phyloP scores from a whole-genome alignment of 331 rosid genomes.

The Malus hybrid region DNA sequence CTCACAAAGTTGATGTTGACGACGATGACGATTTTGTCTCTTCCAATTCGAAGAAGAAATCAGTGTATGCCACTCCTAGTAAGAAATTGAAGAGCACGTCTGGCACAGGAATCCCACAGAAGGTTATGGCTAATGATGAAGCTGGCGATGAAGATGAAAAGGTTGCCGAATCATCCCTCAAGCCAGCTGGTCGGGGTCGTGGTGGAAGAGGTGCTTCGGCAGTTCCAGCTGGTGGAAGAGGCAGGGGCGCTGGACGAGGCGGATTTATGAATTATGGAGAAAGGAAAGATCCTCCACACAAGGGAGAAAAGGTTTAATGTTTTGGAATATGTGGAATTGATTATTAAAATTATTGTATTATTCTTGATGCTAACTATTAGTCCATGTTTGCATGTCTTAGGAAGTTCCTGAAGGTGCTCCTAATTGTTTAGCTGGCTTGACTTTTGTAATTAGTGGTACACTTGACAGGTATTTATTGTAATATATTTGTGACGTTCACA shows the following conservation, averaged over 20 bases:
- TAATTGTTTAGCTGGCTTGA: constrained; percentile 70
- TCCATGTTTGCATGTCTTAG: constrained; percentile 41
- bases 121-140: constrained; percentile 38
- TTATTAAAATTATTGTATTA: background rate
- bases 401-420: constrained; percentile 96
- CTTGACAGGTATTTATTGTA: constrained; percentile 64
- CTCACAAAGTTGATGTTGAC: constrained; percentile 30
- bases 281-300: constrained; percentile 94
- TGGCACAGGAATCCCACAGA: constrained; percentile 48
- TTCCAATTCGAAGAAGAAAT: constrained; percentile 30
- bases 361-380: constrained; percentile 11
- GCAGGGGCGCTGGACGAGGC: constrained; percentile 87
- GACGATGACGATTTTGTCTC: constrained; percentile 30
- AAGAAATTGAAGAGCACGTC: constrained; percentile 71
- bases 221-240: constrained; percentile 64
- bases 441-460: constrained; percentile 95
- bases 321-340: constrained; percentile 6
- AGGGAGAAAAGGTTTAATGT: constrained; percentile 80
- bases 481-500: background rate
- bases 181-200: constrained; percentile 69
- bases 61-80: constrained; percentile 40
- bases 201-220: constrained; percentile 69
- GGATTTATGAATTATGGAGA: constrained; percentile 96
- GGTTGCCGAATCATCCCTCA: constrained; percentile 25
- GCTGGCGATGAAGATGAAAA: constrained; percentile 45